Percentiles rank a stretch among this genome's conserved stretches.
Evolutionary conservation across 768 basidiomycete species (phyloP).

Genomic region (Rubroboletus satanas): DNA sequence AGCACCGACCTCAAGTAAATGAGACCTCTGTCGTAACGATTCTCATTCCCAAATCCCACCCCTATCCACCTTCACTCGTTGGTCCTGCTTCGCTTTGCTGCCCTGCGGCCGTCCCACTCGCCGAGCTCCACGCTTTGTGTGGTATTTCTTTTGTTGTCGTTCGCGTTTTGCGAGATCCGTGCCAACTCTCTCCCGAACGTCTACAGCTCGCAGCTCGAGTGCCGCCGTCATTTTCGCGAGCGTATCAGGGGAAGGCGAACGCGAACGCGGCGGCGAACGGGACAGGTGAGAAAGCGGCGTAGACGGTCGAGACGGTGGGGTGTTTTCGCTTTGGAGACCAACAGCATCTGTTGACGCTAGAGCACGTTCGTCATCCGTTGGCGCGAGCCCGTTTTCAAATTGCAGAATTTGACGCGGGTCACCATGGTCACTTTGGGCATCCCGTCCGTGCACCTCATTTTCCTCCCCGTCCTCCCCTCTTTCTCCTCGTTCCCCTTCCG

Average conservation of each 20-base stretch:
- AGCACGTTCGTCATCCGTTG: background rate
- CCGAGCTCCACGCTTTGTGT: conserved; percentile 65
- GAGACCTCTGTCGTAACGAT: conserved; percentile 14
- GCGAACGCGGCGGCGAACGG: conserved; percentile 51
- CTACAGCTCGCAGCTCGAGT: conserved; percentile 34
- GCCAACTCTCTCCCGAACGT: conserved; percentile 58
- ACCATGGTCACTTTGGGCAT: conserved; percentile 4
- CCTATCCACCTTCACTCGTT: conserved; percentile 55
- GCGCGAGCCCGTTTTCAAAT: conserved; percentile 12
- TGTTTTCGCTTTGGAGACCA: conserved; percentile 7
- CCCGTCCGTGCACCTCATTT: conserved; percentile 19
- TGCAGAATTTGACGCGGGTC: conserved; percentile 8
- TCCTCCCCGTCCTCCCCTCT: conserved; percentile 31
- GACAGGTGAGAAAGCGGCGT: conserved; percentile 42
- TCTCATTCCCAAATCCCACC: conserved; percentile 58
- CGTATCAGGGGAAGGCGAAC: conserved; percentile 42
- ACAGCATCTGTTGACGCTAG: background rate
- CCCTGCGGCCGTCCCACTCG: conserved; percentile 69
- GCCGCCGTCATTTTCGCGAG: conserved; percentile 41
- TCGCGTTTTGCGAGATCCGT: conserved; percentile 60
- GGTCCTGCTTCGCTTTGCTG: conserved; percentile 83
- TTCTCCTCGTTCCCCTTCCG: conserved; percentile 37
- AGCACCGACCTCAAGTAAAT: conserved; percentile 5
- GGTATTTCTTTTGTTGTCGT: conserved; percentile 69
- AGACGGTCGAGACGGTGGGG: conserved; percentile 24